Evolutionary conservation across 169 alveolate species (phyloP).

Genomic region (Neospora caninum): DNA sequence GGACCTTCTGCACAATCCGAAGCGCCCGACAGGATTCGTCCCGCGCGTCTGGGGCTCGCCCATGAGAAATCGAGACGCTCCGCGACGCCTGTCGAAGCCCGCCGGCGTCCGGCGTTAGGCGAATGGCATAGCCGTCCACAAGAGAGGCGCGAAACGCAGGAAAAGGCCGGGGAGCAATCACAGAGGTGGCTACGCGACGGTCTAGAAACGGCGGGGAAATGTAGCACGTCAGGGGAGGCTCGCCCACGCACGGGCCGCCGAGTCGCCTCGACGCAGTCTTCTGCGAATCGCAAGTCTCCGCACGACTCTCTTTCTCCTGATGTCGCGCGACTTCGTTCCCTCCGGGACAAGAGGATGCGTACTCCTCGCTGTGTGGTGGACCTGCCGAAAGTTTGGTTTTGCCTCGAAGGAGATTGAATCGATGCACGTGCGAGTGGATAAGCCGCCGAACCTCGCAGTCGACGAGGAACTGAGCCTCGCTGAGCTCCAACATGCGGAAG

Average conservation of each 20-base stretch:
- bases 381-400: background rate
- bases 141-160: conserved; percentile 31
- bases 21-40: background rate
- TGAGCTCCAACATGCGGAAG: background rate
- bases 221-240: background rate
- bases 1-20: background rate
- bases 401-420: background rate
- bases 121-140: conserved; percentile 28
- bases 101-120: background rate
- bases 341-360: background rate
- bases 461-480: background rate
- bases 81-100: background rate
- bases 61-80: background rate
- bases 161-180: background rate
- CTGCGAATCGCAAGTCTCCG: no score
- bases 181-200: background rate
- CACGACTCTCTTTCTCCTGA: no score
- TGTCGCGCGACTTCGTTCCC: no score
- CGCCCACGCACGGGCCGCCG: no score
- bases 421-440: background rate
- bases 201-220: background rate
- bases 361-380: background rate
- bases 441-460: conserved; percentile 23
- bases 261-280: no score
- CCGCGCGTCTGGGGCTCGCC: background rate